Base-by-base conservation (phyloP, 2,329 filamentous ascomycete genomes). In the Ophiostoma ulmi region DNA sequence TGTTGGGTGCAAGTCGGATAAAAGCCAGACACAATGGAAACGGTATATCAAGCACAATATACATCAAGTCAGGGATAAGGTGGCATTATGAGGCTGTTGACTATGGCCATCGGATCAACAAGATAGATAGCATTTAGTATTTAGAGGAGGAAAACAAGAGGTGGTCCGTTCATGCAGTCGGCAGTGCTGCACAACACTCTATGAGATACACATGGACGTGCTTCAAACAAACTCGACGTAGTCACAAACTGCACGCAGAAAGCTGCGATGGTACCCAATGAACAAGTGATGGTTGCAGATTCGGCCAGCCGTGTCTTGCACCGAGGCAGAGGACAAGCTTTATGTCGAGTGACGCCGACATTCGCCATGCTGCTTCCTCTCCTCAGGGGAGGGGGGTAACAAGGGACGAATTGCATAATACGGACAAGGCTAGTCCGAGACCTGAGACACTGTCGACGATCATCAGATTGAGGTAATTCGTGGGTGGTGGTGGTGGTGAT, bases 131-230 rank as follows among this genome's bases (percentile, higher is more conserved):
- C 52, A 58, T 17, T 17, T 7, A 20, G 44, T 13, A 10, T 5
- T 11, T 10, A 58, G 52, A 58, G 8, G 13, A 58, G 22, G 1
- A 26, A 58, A 58, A 20, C 26, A 26, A 58, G 52, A 58, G 52
- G 11, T 58, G 52, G 52, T 26, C 52, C 52, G 52, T 58, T 58
- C 52, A 58, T 58, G 52, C 52, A 31, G n/a, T 58, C 52, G 22
- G 52, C 22, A 35, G 58, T 63, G 58, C 52, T 26, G 44, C 44
- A 48, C 58, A 63, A 35, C 58, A 63, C 26, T 63, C 26, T 35
- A 61, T 35, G 26, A 17, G 26, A 35, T 31, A 63, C 58, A 35
- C 55, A 35, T 55, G 55, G 22, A 35, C 3, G 10, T 61, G 55
- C 35, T 61, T 61, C 55, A 61, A 31, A 61, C 55, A 61, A 26